Evolutionary conservation across 805 yeast genomes (phyloP), one percentile per base, ranked within the genome.

Genomic region (Nakazawaea ishiwadae): DNA sequence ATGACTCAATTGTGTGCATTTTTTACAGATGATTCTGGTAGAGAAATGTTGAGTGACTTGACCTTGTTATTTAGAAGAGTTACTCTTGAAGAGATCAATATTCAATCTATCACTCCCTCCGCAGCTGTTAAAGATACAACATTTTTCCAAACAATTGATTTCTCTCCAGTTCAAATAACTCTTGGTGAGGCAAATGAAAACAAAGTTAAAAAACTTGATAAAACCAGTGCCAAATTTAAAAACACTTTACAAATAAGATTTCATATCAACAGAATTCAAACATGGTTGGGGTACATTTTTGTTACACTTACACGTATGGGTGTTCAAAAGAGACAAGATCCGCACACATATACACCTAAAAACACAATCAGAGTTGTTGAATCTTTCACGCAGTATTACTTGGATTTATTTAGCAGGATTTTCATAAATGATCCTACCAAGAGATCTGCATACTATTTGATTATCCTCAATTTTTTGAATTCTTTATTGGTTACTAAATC

Each of bases 161-260:
- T 58, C 14, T 65, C 72, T 3, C 69, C 70, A 2, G 54, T 69
- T 12, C 67, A 71, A 34, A 63, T 77, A 7, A 68, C 66, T 44
- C 58, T 69, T 0, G 64, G 63, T 2, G 69, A 71, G 19, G 78
- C 77, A 0, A 48, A 54, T 4, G 47, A 40, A 52, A 62, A 36
- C 49, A 65, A 29, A 52, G 54, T 19, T 45, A 56, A 36, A 54
- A 63, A 42, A 58, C 53, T 66, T 44, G 71, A 69, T 27, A 70
- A 69, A 31, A 72, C 76, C 0, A 68, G 77, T 31, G 75, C 84
- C 0, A 79, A 78, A 49, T 77, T 66, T 59, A 83, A 83, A 48
- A 84, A 84, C 51, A 62, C 82, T 0, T 59, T 75, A 2, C 78
- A 80, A 47, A 55, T 79, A 9, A 68, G 88, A 40, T 68, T 67